Base-by-base conservation (phyloP, 257 asterid species). In the Solanum virginianum region DNA sequence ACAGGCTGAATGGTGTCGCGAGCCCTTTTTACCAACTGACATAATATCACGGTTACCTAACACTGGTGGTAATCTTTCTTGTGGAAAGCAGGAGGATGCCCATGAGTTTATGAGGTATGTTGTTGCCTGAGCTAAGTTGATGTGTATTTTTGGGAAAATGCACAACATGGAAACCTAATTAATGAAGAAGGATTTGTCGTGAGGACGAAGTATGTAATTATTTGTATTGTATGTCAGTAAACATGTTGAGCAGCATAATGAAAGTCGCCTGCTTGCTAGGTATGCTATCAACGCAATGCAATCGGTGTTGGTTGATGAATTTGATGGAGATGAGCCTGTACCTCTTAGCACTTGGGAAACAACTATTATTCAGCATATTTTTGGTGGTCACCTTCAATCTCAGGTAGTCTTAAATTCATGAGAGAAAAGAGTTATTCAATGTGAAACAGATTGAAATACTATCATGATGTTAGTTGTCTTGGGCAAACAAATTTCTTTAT, bases 241-340 rank as follows among this genome's bases (percentile, higher is more conserved):
- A 10, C 60, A 29, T 32, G 12, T 17, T 57, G 65, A 17, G 85
- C 36, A 72, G 39, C 8, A 80, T 72, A 83, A 85, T 66, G 71
- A 85, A 74, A 59, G 55, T 89, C 72, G 10, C 79, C 15, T 86
- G 15, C 8, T 74, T 82, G 66, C 87, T 85, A 96, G 99, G 96
- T 95, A 95, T 92, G 98, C 98, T 84, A 96, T 96, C 71, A 97
- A 95, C 91, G 94, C 93, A 47, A 96, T 96, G 99, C 99, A 96
- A 84, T 96, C 94, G 57, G 97, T 86, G 53, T 91, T 98, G 90
- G 98, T 96, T 80, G 97, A 94, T 82, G 94, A 95, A 86, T 96
- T 90, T 88, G 99, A 98, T 83, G 99, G 99, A 83, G 98, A 95
- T 90, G 95, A 90, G 87, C 91, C 88, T 81, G 93, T 94, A 85